Base-by-base conservation (phyloP, 1,284 basidiomycete species). In the Ceratobasidium sp. region DNA sequence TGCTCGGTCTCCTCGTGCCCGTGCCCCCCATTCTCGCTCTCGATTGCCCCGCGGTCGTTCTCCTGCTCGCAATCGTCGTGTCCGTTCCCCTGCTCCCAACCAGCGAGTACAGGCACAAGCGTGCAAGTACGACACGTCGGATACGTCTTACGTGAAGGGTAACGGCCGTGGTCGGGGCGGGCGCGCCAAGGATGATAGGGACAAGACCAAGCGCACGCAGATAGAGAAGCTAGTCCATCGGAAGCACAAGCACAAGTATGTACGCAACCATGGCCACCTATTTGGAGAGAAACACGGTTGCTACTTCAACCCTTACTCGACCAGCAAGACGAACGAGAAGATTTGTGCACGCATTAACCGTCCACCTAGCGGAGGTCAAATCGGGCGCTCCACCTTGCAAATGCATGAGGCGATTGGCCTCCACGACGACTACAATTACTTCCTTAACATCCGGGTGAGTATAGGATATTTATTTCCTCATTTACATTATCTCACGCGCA, bases 271-370 rank as follows among this genome's bases (percentile, higher is more conserved):
- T 54, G 53, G 53, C 9, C 53, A 54, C 53, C 53, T 54, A 8
- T 54, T 54, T 54, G 53, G 53, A 8, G 22, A 54, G 9, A 54
- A 54, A 24, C 53, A 54, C 22, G 53, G 53, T 15, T 54, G 9
- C 22, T 22, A 54, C 27, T 54, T 54, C 22, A 54, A 54, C 53
- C 53, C 53, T 11, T 54, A 54, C 22, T n/a, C 14, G 19, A n/a
- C 27, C 22, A 54, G 53, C 53, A 24, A 11, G 14, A 24, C 27
- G 53, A 54, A 54, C 53, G 22, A 54, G 53, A 24, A 11, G 22
- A 54, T n/a, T 24, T 54, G 53, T 24, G 14, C 9, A 14, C 22
- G 53, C 9, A 54, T 54, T 22, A 24, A 54, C 9, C 19, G 27
- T 9, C n/a, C n/a, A n/a, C 53, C 53, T 24, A 22, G 27, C 9